Base-by-base conservation (phyloP, 140 eudicot species). In the Flaveria floridana region DNA sequence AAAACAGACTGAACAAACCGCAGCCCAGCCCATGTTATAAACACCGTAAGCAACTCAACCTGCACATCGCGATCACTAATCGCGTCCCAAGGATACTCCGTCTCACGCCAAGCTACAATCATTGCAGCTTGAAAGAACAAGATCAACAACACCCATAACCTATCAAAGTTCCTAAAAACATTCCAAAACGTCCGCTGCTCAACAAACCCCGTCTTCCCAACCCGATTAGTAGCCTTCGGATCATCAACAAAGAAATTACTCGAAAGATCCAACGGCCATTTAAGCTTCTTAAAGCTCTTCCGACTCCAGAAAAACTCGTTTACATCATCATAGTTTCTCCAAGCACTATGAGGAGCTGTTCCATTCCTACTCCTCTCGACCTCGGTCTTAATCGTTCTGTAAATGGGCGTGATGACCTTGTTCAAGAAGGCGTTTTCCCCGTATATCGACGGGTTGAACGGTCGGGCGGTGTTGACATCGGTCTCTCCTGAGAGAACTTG, bases 121-220 rank as follows among this genome's bases (percentile, higher is more conserved):
- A 85, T 63, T 2, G 94, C 75, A 0, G 94, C 97, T 74, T 93
- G 98, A 23, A 93, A 88, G 72, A 86, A 83, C 80, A 93, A 62
- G 9, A 93, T 67, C 56, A 93, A 78, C 78, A 93, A 20, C 3
- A 93, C 87, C 98, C 98, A 93, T 72, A 93, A 70, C 85, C 96
- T 78, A 75, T 93, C 98, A 26, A 93, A 93, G 85, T 86, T 93
- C 75, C 98, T 80, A 57, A 85, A 90, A 64, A 93, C 41, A 44
- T 93, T 93, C 98, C 98, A 93, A 77, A 90, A 93, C 1, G 98
- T 90, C 80, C 98, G 47, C 58, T 93, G 98, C 80, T 93, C 98
- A 0, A 93, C 98, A 69, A 88, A 93, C 18, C 98, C 98, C 6
- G 98, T 93, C 79, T 93, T 93, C 70, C 97, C 97, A 6, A 93